These are phyloP conservation scores for Omphalotus guepiniiformis DNA, from an alignment of 768 basidiomycete species.

Conservation along the genomic window DNA sequence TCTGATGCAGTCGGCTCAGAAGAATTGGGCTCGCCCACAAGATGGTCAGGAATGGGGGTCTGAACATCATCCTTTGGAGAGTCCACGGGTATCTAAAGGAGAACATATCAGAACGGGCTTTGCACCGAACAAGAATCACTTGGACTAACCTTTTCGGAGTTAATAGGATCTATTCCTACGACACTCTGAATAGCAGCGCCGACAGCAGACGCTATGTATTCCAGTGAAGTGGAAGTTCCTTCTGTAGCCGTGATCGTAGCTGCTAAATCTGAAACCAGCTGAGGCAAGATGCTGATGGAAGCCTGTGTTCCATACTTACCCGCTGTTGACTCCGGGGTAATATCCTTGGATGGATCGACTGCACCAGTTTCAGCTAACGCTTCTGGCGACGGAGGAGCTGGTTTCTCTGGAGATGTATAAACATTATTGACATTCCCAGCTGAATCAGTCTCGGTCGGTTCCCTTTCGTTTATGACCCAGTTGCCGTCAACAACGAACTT, in stretches of 20 bases:
- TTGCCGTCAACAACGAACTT: constrained; percentile 78
- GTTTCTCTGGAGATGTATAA: constrained; percentile 47
- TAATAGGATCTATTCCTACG: constrained; percentile 38
- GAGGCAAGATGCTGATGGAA: constrained; percentile 21
- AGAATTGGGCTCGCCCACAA: background rate
- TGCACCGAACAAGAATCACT: no score
- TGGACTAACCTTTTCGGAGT: constrained; percentile 29
- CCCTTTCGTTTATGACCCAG: constrained; percentile 53
- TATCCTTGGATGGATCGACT: constrained; percentile 10
- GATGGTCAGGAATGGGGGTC: background rate
- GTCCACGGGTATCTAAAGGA: constrained; percentile 15
- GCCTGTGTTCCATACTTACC: constrained; percentile 6
- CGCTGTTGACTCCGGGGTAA: constrained; percentile 4
- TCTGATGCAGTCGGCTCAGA: no score
- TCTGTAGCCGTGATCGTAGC: constrained; percentile 33
- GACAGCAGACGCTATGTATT: constrained; percentile 35
- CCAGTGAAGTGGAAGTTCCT: constrained; percentile 33
- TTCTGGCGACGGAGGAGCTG: constrained; percentile 14
- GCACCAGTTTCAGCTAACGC: background rate
- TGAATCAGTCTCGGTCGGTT: constrained; percentile 57
- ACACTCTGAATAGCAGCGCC: constrained; percentile 34
- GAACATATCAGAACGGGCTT: background rate
- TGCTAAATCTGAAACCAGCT: constrained; percentile 32
- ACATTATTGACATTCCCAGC: constrained; percentile 72
- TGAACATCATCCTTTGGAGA: constrained; percentile 12